phyloP scores from a whole-genome alignment of 495 filamentous ascomycete species.

The Tetracladium setigerum region DNA sequence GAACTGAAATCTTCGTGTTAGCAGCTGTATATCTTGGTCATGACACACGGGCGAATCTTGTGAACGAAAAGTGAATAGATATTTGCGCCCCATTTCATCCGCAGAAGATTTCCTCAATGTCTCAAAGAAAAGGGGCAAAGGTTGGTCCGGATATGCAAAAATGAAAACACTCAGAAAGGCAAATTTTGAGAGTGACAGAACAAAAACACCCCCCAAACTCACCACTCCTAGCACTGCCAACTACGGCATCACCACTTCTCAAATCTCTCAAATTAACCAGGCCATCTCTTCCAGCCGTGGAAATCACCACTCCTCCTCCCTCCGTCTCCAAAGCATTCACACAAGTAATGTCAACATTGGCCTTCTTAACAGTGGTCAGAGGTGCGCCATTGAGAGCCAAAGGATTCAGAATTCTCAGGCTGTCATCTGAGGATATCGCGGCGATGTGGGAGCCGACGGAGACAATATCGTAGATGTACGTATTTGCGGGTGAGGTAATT shows the following conservation, averaged over 20 bases:
- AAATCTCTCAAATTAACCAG: slow-evolving; percentile 51
- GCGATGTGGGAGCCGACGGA: slow-evolving; percentile 36
- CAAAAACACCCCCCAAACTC: slow-evolving; percentile 22
- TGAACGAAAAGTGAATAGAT: too few relatives aligned
- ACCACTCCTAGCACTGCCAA: slow-evolving; percentile 18
- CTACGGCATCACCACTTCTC: slow-evolving; percentile 22
- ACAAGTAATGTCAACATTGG: slow-evolving; percentile 50
- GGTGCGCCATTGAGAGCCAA: slow-evolving; percentile 33
- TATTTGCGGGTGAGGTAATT: slow-evolving; percentile 31
- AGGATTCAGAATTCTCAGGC: slow-evolving; percentile 47
- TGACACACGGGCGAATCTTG: too few relatives aligned
- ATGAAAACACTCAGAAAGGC: slow-evolving; percentile 35
- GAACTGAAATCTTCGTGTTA: slow-evolving; percentile 23
- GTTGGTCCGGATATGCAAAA: too few relatives aligned
- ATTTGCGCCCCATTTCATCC: too few relatives aligned
- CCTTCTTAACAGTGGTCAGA: slow-evolving; percentile 30
- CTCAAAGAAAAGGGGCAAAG: slow-evolving; percentile 33
- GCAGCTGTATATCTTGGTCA: too few relatives aligned
- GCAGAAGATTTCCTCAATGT: background rate
- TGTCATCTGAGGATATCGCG: slow-evolving; percentile 45
- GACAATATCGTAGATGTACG: slow-evolving; percentile 46
- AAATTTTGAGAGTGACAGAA: too few relatives aligned
- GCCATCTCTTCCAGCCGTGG: slow-evolving; percentile 58
- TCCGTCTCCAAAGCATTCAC: slow-evolving; percentile 37
- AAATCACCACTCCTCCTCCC: slow-evolving; percentile 29